These are phyloP conservation scores for Cryptococcus sp. DNA, from an alignment of 1,284 basidiomycete species.

Conservation along the genomic window DNA sequence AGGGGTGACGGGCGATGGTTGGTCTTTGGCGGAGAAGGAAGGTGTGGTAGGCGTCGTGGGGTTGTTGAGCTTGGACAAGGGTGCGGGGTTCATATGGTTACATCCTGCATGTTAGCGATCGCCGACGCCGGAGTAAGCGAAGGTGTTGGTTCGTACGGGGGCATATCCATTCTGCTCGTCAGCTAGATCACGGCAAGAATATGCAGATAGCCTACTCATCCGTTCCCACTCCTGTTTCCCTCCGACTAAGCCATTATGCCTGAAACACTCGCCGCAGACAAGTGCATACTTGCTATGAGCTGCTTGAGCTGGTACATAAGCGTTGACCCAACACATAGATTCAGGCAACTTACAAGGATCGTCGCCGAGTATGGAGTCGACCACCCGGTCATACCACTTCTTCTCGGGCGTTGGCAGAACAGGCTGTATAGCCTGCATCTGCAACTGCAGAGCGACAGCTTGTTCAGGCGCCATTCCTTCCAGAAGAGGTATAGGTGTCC, in stretches of 20 bases:
- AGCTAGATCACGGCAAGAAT: background rate
- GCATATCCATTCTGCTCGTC: slow-evolving; percentile 42
- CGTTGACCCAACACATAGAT: slow-evolving; percentile 33
- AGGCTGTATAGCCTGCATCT: slow-evolving; percentile 40
- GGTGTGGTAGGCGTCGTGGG: background rate
- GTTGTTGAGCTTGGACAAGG: slow-evolving; percentile 21
- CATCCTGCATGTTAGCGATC: slow-evolving; percentile 23
- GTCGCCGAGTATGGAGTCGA: slow-evolving; percentile 78
- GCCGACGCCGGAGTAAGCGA: background rate
- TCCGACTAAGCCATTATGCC: slow-evolving; percentile 89
- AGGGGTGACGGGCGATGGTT: slow-evolving; percentile 9
- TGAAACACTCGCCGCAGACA: slow-evolving; percentile 87
- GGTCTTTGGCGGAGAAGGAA: background rate
- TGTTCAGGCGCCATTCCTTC: slow-evolving; percentile 40
- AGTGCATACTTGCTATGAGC: slow-evolving; percentile 70
- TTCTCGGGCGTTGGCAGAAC: slow-evolving; percentile 59
- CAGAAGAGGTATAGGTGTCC: slow-evolving; percentile 26
- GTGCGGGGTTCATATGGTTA: slow-evolving; percentile 42
- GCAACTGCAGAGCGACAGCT: slow-evolving; percentile 37
- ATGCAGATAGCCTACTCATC: slow-evolving; percentile 61
- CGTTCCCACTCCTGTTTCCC: slow-evolving; percentile 78
- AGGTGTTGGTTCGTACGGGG: slow-evolving; percentile 25
- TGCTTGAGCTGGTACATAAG: slow-evolving; percentile 34
- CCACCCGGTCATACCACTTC: slow-evolving; percentile 81
- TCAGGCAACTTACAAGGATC: slow-evolving; percentile 57